Conservation (phyloP, 352 stramenopile species). For the Phytophthora palmivora region DNA sequence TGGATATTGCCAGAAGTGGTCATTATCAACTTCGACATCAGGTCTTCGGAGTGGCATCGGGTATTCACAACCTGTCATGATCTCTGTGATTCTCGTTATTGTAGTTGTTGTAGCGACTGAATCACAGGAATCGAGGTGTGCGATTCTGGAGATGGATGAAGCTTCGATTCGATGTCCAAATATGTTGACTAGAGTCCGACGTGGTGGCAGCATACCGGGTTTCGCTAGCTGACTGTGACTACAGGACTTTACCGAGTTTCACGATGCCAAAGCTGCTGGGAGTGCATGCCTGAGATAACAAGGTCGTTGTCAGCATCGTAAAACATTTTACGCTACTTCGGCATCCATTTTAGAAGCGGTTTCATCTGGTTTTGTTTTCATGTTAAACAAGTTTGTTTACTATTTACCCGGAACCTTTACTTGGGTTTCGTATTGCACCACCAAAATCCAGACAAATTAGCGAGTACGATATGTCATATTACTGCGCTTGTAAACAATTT, state of each 20-base stretch:
- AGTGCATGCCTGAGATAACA: constrained; percentile 7
- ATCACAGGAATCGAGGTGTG: background rate
- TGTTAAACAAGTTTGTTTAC: background rate
- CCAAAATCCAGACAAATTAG: constrained; percentile 17
- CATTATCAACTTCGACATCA: background rate
- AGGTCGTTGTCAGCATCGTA: background rate
- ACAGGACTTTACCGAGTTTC: too few species aligned
- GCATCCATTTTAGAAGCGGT: background rate
- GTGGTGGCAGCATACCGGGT: background rate
- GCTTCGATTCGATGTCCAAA: background rate
- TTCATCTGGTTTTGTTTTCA: background rate
- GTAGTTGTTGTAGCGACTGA: too few species aligned
- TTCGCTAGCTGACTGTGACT: constrained; percentile 3
- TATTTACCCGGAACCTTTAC: background rate
- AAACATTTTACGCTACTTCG: background rate
- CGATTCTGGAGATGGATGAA: constrained; percentile 3
- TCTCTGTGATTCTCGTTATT: background rate
- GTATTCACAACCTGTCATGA: constrained; percentile 1
- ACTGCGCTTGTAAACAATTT: constrained; percentile 13
- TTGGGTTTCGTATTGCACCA: constrained; percentile 8
- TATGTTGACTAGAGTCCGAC: too few species aligned
- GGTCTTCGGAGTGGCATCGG: background rate
- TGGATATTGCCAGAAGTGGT: constrained; percentile 2
- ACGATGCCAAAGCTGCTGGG: constrained; percentile 1
- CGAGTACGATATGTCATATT: background rate